These are phyloP conservation scores for Sanghuangporus baumii DNA, from an alignment of 1,284 basidiomycete species.

Conservation along the genomic window DNA sequence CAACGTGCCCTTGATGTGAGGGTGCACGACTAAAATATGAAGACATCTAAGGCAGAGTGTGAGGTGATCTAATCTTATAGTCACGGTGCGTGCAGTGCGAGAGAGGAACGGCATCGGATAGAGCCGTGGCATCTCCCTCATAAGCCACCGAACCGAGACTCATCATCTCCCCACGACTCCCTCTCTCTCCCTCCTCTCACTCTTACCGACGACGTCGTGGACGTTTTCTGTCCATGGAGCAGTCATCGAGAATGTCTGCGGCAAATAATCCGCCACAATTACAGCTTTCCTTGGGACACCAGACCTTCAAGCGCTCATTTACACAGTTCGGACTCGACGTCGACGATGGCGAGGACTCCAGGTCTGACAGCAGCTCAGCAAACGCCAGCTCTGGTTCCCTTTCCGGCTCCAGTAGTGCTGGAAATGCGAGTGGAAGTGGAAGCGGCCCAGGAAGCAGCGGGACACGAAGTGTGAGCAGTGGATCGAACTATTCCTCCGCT, in stretches of 20 bases:
- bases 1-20: too few relatives aligned
- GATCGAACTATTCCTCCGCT: constrained; percentile 6
- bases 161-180: constrained; percentile 2
- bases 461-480: not conserved
- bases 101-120: not conserved
- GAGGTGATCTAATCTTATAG: not conserved
- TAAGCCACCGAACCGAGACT: constrained; percentile 6
- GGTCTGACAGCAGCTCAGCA: not conserved
- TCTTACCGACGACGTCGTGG: not conserved
- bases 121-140: constrained; percentile 4
- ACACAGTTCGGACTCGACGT: constrained; percentile 18
- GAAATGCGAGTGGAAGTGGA: not conserved
- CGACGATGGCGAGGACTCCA: constrained; percentile 13
- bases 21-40: too few relatives aligned
- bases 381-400: constrained; percentile 1
- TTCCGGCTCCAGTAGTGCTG: not conserved
- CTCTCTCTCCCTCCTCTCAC: not conserved
- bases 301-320: constrained; percentile 17
- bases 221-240: not conserved
- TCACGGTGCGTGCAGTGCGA: too few relatives aligned
- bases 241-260: constrained; percentile 3
- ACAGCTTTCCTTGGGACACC: constrained; percentile 11
- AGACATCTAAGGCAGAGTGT: not conserved
- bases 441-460: not conserved
- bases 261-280: constrained; percentile 16